Base-by-base conservation (phyloP, 1,284 basidiomycete genomes). In the Termitomyces sp. region DNA sequence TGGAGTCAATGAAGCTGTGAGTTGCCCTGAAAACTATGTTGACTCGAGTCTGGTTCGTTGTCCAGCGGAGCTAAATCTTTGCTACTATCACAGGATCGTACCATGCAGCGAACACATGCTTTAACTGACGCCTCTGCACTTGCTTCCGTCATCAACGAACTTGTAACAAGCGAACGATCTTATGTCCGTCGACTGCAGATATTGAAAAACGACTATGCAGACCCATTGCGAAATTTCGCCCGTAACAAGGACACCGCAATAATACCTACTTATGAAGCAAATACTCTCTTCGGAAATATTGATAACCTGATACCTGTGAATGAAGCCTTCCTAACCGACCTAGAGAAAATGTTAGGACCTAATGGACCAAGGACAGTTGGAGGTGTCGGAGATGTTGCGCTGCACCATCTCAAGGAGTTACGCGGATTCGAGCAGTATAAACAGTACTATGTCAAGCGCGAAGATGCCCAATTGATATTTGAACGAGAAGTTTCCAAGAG, bases 201-300 rank as follows among this genome's bases (percentile, higher is more conserved):
- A 34, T 80, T 93, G 62, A 91, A 92, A 71, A 70, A 78, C 30
- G 83, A 88, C 59, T 98, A 98, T 67, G 94, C 94, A 38, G 89
- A 94, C 68, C 94, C 94, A 2, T 77, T 98, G 21, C 84, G 94
- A 21, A 82, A 82, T 52, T 96, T 94, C 67, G 86, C 96, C 28
- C 81, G 83, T 56, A 86, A 81, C 67, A 90, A 91, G 65, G 88
- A 89, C 60, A 93, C 90, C 0, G 84, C 88, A 42, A 93, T 98
- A 62, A 82, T 98, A 47, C 88, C 90, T 2, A 74, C 84, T 17
- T 97, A 96, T 68, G 91, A 97, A 66, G 92, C 95, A 21, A 96
- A 94, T 63, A 88, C 84, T 0, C 78, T 98, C 28, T 98, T 98
- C 63, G 92, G 92, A 50, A 98, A 98, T 70, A 83, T 98, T 45